Evolutionary conservation across 2,329 filamentous ascomycete genomes (phyloP).

Genomic region (Sphaceloma murrayae): DNA sequence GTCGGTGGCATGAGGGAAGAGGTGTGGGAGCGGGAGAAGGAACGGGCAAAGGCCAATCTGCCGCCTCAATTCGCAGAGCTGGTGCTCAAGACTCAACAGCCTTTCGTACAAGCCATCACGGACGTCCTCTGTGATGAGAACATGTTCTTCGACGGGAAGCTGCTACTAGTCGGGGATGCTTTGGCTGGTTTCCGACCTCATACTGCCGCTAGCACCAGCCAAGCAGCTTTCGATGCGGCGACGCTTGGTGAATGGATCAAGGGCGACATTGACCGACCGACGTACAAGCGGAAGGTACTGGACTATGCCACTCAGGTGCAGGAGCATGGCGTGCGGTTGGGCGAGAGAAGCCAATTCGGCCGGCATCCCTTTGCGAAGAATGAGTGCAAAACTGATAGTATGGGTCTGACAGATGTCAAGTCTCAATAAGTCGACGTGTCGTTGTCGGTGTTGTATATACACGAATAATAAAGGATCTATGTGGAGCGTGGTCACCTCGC

Average conservation of each 20-base stretch:
- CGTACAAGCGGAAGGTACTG: slow-evolving; percentile 32
- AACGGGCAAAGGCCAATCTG: slow-evolving; percentile 27
- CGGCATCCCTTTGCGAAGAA: slow-evolving; percentile 25
- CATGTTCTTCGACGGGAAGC: slow-evolving; percentile 33
- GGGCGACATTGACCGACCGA: slow-evolving; percentile 28
- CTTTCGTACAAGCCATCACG: slow-evolving; percentile 39
- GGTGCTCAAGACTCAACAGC: slow-evolving; percentile 32
- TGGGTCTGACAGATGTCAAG: too few species aligned
- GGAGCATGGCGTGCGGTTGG: slow-evolving; percentile 33
- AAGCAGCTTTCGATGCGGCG: slow-evolving; percentile 39
- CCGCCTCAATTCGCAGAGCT: slow-evolving; percentile 36
- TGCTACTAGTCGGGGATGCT: slow-evolving; percentile 41
- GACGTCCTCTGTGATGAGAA: slow-evolving; percentile 34
- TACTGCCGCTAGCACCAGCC: slow-evolving; percentile 38
- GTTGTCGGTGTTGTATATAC: too few species aligned
- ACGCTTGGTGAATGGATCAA: slow-evolving; percentile 33
- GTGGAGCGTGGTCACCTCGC: too few species aligned
- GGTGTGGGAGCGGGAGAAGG: slow-evolving; percentile 33
- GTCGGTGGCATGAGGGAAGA: slow-evolving; percentile 32
- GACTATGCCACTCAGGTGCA: slow-evolving; percentile 32
- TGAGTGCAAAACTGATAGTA: too few species aligned
- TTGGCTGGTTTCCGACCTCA: slow-evolving; percentile 40
- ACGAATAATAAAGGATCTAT: too few species aligned
- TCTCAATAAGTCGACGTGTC: too few species aligned
- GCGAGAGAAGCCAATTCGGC: slow-evolving; percentile 34